Percentiles rank a stretch among this genome's conserved stretches.
phyloP scores from a whole-genome alignment of 176 grass and related monocot genomes.

The Saccharum spontaneum region DNA sequence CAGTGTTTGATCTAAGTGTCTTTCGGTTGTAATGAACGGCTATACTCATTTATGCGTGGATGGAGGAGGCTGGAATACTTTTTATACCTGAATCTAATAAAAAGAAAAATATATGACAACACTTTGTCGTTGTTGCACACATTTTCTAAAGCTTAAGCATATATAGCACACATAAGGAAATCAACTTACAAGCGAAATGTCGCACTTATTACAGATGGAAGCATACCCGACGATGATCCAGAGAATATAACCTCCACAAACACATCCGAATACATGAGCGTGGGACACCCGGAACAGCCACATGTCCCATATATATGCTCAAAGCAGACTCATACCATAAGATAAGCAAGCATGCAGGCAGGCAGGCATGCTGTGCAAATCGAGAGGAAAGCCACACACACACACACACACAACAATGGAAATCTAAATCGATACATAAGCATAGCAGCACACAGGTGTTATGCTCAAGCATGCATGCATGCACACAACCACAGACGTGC shows the following conservation, averaged over 20 bases:
- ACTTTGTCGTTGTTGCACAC: not conserved
- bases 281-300: not conserved
- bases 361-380: not conserved
- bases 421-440: not conserved
- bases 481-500: not conserved
- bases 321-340: not conserved
- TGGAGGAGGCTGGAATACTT: not conserved
- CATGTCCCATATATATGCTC: not conserved
- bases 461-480: not conserved
- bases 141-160: not conserved
- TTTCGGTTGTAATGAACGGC: not conserved
- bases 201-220: slow-evolving; percentile 23
- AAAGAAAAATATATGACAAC: not conserved
- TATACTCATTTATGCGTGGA: not conserved
- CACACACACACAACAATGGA: not conserved
- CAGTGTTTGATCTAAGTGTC: not conserved
- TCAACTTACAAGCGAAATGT: not conserved
- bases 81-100: not conserved
- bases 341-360: not conserved
- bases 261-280: not conserved
- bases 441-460: not conserved
- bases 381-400: not conserved
- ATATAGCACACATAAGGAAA: not conserved
- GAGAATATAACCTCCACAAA: slow-evolving; percentile 4
- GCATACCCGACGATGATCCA: not conserved